These are phyloP conservation scores for Plasmopara halstedii DNA, from an alignment of 352 stramenopile species.

Conservation along the genomic window DNA sequence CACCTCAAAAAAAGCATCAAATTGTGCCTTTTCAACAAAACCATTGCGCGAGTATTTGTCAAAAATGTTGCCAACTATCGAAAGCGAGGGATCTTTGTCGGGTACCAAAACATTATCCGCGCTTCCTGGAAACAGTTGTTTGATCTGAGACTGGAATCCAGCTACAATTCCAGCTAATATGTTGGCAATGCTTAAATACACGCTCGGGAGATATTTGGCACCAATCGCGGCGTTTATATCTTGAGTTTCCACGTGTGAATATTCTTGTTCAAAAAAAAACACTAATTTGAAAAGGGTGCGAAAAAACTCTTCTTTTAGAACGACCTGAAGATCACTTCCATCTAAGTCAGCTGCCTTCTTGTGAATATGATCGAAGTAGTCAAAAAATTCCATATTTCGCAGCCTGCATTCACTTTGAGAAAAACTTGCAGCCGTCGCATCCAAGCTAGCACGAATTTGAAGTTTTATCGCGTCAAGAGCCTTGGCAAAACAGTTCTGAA, in stretches of 20 bases:
- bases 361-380: constrained; percentile 70
- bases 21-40: constrained; percentile 12
- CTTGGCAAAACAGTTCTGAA: constrained; percentile 69
- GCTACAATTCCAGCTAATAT: constrained; percentile 59
- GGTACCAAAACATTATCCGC: constrained; percentile 10
- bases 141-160: constrained; percentile 35
- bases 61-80: constrained; percentile 12
- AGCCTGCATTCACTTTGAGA: constrained; percentile 25
- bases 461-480: constrained; percentile 62
- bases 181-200: constrained; percentile 53
- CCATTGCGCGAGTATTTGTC: constrained; percentile 22
- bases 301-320: constrained; percentile 72
- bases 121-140: constrained; percentile 42
- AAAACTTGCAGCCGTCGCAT: constrained; percentile 14
- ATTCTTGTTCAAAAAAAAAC: constrained; percentile 66
- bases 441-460: constrained; percentile 41
- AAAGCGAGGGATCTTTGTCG: constrained; percentile 9
- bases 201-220: constrained; percentile 18
- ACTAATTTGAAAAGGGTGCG: constrained; percentile 64
- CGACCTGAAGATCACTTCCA: constrained; percentile 65
- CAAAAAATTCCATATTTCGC: constrained; percentile 57
- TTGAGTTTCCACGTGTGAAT: constrained; percentile 17
- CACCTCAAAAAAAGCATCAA: constrained; percentile 33
- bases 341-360: constrained; percentile 52
- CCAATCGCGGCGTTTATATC: background rate